Evolutionary conservation across 768 basidiomycete species (phyloP), one percentile per base, ranked within the genome.

Genomic region (Amanita pallidorosea): DNA sequence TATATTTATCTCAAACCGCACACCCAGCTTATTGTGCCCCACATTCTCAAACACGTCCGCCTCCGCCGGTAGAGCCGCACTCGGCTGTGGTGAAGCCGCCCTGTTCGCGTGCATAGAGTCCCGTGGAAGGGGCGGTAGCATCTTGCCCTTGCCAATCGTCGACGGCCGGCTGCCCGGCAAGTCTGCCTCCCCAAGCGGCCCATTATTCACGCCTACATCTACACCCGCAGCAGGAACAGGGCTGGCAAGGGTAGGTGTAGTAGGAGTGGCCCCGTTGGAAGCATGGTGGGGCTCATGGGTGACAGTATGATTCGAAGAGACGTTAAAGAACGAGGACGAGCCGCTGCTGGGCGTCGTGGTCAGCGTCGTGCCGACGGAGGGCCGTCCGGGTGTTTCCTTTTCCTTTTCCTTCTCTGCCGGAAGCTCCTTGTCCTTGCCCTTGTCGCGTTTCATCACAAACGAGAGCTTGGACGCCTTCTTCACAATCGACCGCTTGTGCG

Each of bases 1-100:
- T 57, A 99, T 85, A 63, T 87, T 94, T 53, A 98, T 89, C 67
- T 99, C 95, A 65, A 98, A 99, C 55, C 91, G 79, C 9, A 99
- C 95, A 55, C 89, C 84, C 55, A 98, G 63, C 38, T 80, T 80
- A 64, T 82, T 89, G 52, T 81, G 79, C 23, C 81, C 82, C 62
- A 87, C 79, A 56, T 64, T 78, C 57, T 88, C 89, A 57, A 88
- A 86, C 49, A 82, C 61, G 22, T 82, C 79, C 7, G 83, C 79
- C 58, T 80, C 81, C 4, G 82, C 83, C 4, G 81, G 80, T 1
- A 81, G 81, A 55, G 81, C 65, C 6, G 78, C 79, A 49, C 76
- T 71, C 15, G 56, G 23, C 62, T 45, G 9, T 4, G 35, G 4
- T 45, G 57, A 27, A 58, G 64, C 9, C 69, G 67, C 11, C 65